Conservation (phyloP, 2,329 filamentous ascomycete species). For the Pseudomassariella vexata region DNA sequence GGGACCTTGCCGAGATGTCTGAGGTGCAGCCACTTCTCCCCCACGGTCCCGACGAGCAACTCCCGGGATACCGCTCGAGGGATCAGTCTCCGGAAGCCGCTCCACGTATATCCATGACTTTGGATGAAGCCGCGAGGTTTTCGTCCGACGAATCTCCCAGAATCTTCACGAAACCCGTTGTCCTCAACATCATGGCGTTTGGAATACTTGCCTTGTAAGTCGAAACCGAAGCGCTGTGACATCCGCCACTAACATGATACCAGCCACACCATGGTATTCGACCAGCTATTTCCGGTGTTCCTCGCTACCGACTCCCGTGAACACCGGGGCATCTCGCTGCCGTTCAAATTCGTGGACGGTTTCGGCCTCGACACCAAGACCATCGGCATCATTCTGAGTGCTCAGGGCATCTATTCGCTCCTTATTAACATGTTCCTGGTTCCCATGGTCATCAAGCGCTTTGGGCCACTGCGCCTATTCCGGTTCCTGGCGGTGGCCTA, state of each 20-base stretch:
- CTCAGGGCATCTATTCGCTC: conserved; percentile 87
- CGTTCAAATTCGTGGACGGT: conserved; percentile 85
- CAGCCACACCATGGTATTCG: conserved; percentile 95
- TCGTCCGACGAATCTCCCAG: conserved; percentile 33
- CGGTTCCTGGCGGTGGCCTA: conserved; percentile 75
- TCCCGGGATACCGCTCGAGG: conserved; percentile 63
- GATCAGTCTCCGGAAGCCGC: conserved; percentile 46
- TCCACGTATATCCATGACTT: conserved; percentile 27
- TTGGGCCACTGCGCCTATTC: conserved; percentile 79
- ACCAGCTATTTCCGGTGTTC: conserved; percentile 88
- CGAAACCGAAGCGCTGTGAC: too few species aligned
- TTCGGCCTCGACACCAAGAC: conserved; percentile 77
- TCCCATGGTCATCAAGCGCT: conserved; percentile 65
- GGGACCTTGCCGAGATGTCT: conserved; percentile 23
- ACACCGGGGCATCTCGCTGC: conserved; percentile 43
- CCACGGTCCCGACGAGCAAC: conserved; percentile 50
- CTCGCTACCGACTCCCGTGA: conserved; percentile 41
- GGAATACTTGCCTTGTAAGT: conserved; percentile 93
- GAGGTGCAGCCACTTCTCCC: conserved; percentile 58
- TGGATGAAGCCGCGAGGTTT: conserved; percentile 20
- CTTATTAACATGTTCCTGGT: conserved; percentile 80
- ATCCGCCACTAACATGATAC: conserved; percentile 11
- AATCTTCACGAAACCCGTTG: conserved; percentile 78
- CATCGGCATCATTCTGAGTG: conserved; percentile 81
- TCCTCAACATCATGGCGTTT: conserved; percentile 83